A percentile compares a stretch with the other conserved stretches of the same genome.
phyloP scores from a whole-genome alignment of 2,329 filamentous ascomycete species.

The Nemania bipapillata region DNA sequence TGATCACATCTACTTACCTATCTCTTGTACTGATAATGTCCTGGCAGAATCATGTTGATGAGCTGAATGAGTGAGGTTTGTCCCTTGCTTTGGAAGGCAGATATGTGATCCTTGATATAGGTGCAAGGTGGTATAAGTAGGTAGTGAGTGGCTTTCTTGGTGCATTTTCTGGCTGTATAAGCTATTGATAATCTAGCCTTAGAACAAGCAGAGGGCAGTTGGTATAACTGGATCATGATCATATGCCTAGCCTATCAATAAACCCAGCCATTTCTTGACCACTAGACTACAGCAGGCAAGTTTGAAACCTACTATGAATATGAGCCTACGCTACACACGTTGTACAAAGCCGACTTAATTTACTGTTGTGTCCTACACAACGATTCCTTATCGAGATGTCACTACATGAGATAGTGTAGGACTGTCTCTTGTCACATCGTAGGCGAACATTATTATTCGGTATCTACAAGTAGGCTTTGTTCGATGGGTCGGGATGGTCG shows the following conservation, averaged over 20 bases:
- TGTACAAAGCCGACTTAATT: background rate
- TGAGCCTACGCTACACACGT: background rate
- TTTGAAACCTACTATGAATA: background rate
- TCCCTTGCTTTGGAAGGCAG: background rate
- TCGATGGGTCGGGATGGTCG: background rate
- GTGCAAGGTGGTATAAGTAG: no score
- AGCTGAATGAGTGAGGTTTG: background rate
- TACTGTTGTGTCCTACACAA: background rate
- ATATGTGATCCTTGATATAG: background rate
- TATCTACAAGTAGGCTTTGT: background rate
- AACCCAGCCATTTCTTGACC: background rate
- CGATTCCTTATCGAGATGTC: background rate
- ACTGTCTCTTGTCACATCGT: background rate
- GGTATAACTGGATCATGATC: background rate
- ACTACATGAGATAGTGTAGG: conserved; percentile 1
- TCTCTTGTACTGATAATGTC: background rate
- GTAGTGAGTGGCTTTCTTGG: no score
- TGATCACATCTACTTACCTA: background rate
- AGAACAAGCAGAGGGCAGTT: background rate
- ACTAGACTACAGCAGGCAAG: background rate
- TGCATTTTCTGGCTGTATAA: background rate
- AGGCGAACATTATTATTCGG: background rate
- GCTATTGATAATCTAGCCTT: background rate
- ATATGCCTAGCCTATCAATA: background rate
- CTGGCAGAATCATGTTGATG: background rate